Percentiles rank a stretch among this genome's conserved stretches.
Conservation (phyloP, 495 filamentous ascomycete species). For the Amorphotheca resinae region DNA sequence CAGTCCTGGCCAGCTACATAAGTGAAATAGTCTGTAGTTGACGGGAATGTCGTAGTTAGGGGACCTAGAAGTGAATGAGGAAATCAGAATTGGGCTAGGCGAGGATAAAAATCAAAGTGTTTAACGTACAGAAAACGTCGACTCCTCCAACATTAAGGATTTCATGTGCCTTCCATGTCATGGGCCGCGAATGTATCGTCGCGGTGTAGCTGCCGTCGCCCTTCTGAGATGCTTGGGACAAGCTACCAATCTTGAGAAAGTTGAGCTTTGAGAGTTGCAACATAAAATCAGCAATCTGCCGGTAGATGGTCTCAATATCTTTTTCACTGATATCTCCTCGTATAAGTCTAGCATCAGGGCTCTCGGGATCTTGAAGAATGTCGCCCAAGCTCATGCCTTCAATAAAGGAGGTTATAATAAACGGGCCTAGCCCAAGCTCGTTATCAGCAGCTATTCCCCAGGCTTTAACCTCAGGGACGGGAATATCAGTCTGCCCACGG, state of each 20-base stretch:
- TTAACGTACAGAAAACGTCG: not conserved
- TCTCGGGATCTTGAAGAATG: not conserved
- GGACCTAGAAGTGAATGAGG: too few species aligned
- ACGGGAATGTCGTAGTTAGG: too few species aligned
- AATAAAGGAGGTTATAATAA: not conserved
- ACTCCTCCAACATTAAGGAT: not conserved
- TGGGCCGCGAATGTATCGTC: not conserved
- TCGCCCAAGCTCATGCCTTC: not conserved
- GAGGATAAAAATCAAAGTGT: too few species aligned
- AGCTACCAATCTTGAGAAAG: not conserved
- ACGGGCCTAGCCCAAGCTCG: not conserved
- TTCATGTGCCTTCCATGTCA: not conserved
- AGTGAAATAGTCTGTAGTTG: too few species aligned
- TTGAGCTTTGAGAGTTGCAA: not conserved
- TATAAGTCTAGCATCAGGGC: not conserved
- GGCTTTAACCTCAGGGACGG: not conserved
- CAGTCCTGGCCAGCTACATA: too few species aligned
- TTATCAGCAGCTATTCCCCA: not conserved
- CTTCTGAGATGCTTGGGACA: not conserved
- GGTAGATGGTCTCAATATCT: conserved; percentile 1
- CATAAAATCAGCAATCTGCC: not conserved
- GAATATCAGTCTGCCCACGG: not conserved
- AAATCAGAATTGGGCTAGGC: too few species aligned
- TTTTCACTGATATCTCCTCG: not conserved
- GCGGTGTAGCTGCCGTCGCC: not conserved